Base-by-base conservation (phyloP, 192 early-diverging fungal genomes). In the Rhizophagus clarus region DNA sequence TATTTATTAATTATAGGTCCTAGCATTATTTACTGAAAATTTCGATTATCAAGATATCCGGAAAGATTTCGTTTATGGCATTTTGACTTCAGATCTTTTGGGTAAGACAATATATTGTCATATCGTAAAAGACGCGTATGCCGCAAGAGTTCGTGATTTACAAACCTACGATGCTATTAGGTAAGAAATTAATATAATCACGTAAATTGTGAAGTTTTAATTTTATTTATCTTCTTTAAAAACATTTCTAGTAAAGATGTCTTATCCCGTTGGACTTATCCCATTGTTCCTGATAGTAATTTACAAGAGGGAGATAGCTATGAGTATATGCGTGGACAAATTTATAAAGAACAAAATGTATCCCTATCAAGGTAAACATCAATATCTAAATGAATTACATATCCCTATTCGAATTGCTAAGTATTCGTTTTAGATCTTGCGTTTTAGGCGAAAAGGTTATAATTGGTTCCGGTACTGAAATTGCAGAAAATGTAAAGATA, bases 1-100 rank as follows among this genome's bases (percentile, higher is more conserved):
- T 62, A 62, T 62, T 62, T 26, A 62, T 62, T 26, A 6, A 34
- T 5, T 14, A 12, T 62, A 91, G 90, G 95, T 97, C 6, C 93
- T 95, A 29, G 91, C 95, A 2, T 88, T 97, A 72, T 98, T 98
- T 79, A 95, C 93, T 11, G 97, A 99, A 82, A 98, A 98, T 87
- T 98, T 98, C 88, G 98, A 99, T 87, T 99, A 96, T 85, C 96
- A 97, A 84, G 90, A 93, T 70, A 88, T 98, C 64, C 90, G 96
- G 28, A 86, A 87, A 29, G 94, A 99, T 85, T 99, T 99, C 85
- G 91, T 98, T 51, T 88, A 91, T 34, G 96, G 96, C 31, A 95
- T 97, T 77, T 81, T 98, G 72, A 93, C 92, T 73, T 96, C 95
- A 10, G 95, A 97, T 77, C 85, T 98, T 71, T 84, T 97, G 47